Percentiles rank a stretch among this genome's conserved stretches.
These are phyloP conservation scores for Lasiodiplodia hormozganensis DNA, from an alignment of 2,329 filamentous ascomycete genomes.

Conservation along the genomic window DNA sequence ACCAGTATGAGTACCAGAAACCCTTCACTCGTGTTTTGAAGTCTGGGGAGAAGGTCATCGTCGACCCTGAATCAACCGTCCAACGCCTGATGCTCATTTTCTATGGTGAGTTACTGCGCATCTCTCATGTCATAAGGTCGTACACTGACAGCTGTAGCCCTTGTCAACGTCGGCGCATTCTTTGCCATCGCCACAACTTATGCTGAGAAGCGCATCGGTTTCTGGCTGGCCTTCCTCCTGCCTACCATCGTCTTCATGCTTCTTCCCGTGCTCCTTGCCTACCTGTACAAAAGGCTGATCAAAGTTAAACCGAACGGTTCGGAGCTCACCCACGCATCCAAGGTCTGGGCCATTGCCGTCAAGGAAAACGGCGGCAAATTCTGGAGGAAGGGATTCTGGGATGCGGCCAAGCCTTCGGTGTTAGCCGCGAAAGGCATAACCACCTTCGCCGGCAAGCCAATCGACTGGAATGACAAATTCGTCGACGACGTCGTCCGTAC, in stretches of 20 bases:
- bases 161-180: slow-evolving; percentile 43
- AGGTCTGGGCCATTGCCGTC: slow-evolving; percentile 44
- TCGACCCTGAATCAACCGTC: slow-evolving; percentile 55
- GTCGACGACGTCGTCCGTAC: slow-evolving; percentile 47
- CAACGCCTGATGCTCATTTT: slow-evolving; percentile 47
- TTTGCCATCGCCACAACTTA: slow-evolving; percentile 49
- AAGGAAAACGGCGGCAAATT: slow-evolving; percentile 44
- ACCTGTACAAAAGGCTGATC: slow-evolving; percentile 44
- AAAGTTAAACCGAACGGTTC: slow-evolving; percentile 44
- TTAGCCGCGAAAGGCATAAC: slow-evolving; percentile 37
- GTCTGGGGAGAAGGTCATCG: slow-evolving; percentile 54
- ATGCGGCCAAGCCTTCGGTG: slow-evolving; percentile 44
- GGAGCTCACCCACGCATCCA: slow-evolving; percentile 42
- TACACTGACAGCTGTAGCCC: slow-evolving; percentile 7
- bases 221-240: slow-evolving; percentile 49
- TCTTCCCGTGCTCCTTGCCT: slow-evolving; percentile 36
- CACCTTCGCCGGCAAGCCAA: slow-evolving; percentile 28
- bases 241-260: slow-evolving; percentile 43
- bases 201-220: slow-evolving; percentile 50
- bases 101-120: slow-evolving; percentile 35
- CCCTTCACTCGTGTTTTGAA: slow-evolving; percentile 52
- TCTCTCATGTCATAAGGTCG: no score
- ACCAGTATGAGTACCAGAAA: slow-evolving; percentile 53
- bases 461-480: slow-evolving; percentile 44
- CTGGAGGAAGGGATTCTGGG: slow-evolving; percentile 42